Base-by-base conservation (phyloP, 2,329 filamentous ascomycete genomes). In the Teratosphaeria epicoccoides region DNA sequence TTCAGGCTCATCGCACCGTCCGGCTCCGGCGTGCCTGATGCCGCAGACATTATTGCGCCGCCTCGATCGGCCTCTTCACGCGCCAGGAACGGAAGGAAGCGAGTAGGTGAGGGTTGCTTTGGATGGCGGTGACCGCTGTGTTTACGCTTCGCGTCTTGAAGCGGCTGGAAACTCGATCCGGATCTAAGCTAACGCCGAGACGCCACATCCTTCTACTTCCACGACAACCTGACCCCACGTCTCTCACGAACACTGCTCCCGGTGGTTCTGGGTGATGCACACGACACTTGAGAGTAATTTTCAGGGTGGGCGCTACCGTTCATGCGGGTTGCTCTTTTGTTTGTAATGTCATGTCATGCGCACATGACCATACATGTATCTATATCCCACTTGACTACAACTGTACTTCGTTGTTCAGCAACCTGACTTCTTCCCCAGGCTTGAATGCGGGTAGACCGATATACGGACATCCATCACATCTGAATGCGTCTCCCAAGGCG, bases 371-470 rank as follows among this genome's bases (percentile, higher is more conserved):
- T n/a, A n/a, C n/a, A n/a, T n/a, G n/a, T n/a, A 11, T 7, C 6
- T 28, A 7, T 7, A 12, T 23, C 17, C 44, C 22, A 24, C 24
- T 6, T 37, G 29, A 12, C 23, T 47, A 95, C 65, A 95, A 73
- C 73, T 95, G 90, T 53, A 88, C 81, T 64, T 88, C 82, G 59
- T 95, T 88, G 69, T 94, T 91, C 63, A 95, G 68, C 54, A 98
- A 75, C 64, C 83, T 79, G 48, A 97, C 89, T 73, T 97, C 89
- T 75, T 98, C 90, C 14, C 93, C 93, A 3, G 89, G 89, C 76
- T 96, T 95, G 76, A 98, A 98, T 4, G 93, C 87, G 12, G 93
- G 93, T 60, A 98, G 77, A 4, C 90, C 90, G 62, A 95, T 87
- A 66, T 93, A 95, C 1, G 90, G 90, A 63, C 84, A 87, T 2